These are phyloP conservation scores for Medicago truncatula DNA, from an alignment of 306 rosid species.

Conservation along the genomic window MtrunA17r5.0-ANR NC_053044.1:2941001-2941500, in stretches of 20 bases:
- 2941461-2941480: slow-evolving; percentile 39
- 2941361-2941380: slow-evolving; percentile 64
- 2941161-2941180: slow-evolving; percentile 76
- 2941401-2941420: slow-evolving; percentile 53
- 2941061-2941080: background rate
- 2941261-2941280: slow-evolving; percentile 66
- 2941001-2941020: too few species aligned
- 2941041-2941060: background rate
- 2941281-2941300: slow-evolving; percentile 59
- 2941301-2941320: slow-evolving; percentile 70
- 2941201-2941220: slow-evolving; percentile 68
- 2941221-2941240: slow-evolving; percentile 77
- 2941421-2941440: slow-evolving; percentile 62
- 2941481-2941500: too few species aligned
- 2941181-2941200: slow-evolving; percentile 77
- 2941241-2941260: slow-evolving; percentile 69
- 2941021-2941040: background rate
- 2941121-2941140: slow-evolving; percentile 83
- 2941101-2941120: slow-evolving; percentile 72
- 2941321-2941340: slow-evolving; percentile 85
- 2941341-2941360: slow-evolving; percentile 56
- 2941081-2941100: slow-evolving; percentile 48
- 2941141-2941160: slow-evolving; percentile 67
- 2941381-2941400: slow-evolving; percentile 61
- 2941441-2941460: slow-evolving; percentile 41